Percentiles rank a stretch among this genome's conserved stretches.
Conservation (phyloP, 225 moss, liverwort and hornwort species). For the Anthoceros angustus region DNA sequence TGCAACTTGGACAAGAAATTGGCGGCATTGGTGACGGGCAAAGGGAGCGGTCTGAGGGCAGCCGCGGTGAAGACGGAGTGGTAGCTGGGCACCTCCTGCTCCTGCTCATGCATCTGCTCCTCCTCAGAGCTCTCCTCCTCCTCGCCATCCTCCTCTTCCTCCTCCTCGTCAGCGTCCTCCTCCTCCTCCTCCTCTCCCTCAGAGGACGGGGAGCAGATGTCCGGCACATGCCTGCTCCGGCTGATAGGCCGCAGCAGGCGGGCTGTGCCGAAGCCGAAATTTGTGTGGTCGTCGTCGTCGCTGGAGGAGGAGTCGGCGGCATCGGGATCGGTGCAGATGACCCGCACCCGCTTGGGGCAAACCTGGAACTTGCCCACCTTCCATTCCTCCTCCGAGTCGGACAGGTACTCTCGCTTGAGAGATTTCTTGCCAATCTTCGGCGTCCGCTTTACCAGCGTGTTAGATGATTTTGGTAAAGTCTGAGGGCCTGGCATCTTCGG, state of each 20-base stretch:
- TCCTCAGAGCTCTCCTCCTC: conserved; percentile 11
- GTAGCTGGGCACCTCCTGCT: conserved; percentile 39
- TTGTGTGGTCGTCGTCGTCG: conserved; percentile 16
- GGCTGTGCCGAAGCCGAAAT: conserved; percentile 12
- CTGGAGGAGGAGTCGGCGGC: conserved; percentile 41
- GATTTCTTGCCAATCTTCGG: conserved; percentile 17
- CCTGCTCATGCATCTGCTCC: conserved; percentile 22
- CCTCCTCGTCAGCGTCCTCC: not conserved
- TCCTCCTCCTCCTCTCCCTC: not conserved
- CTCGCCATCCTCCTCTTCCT: conserved; percentile 10
- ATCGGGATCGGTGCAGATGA: conserved; percentile 46
- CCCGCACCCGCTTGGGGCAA: conserved; percentile 32
- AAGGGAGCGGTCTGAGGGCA: conserved; percentile 5
- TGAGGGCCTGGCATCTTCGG: conserved; percentile 32
- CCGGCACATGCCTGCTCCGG: conserved; percentile 22
- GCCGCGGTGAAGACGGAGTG: conserved; percentile 31
- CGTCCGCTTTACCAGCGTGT: conserved; percentile 7
- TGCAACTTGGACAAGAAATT: conserved; percentile 1
- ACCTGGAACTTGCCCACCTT: conserved; percentile 6
- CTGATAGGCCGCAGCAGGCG: conserved; percentile 8
- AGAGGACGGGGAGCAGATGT: conserved; percentile 17
- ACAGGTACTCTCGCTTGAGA: conserved; percentile 23
- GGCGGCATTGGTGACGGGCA: not conserved
- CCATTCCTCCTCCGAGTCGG: conserved; percentile 37
- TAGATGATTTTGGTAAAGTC: conserved; percentile 11